Evolutionary conservation across 257 asterid genomes (phyloP), one percentile per base, ranked within the genome.

Genomic region (Haberlea rhodopensis): DNA sequence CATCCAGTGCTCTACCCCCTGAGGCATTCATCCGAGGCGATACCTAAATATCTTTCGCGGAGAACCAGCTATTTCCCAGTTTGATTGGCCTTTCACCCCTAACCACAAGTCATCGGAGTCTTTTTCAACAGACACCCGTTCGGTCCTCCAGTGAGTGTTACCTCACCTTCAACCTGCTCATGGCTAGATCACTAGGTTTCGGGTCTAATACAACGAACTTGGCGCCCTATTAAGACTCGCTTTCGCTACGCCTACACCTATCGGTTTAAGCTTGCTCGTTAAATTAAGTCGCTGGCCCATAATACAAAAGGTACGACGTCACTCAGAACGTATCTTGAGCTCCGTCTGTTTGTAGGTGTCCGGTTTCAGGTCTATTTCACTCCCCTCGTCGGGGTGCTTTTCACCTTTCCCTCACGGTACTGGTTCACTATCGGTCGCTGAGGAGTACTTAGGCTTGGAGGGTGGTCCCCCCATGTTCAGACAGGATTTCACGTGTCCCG

Each of bases 381-480:
- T 28, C 7, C 51, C 25, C 51, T 18, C 18, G 13, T 5, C 18
- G 25, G 16, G 60, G 45, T 27, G 5, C 26, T 52, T 52, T 65
- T 65, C 69, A 65, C 51, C 69, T 65, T 65, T 65, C 69, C 28
- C 60, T 65, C 69, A 65, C 22, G 48, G 52, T 65, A 52, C 69
- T 65, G 15, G 69, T 51, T 3, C 29, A 28, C 60, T 65, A 52
- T 51, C 51, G 60, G 60, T 52, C 60, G 26, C 69, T 65, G 29
- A 48, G 49, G 32, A 25, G 28, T 25, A 25, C 3, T 25, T 25
- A 25, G 28, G 3, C 28, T 25, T 25, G 3, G 3, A 1, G 60
- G 69, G 48, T 65, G 69, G 60, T 52, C 19, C 59, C 51, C n/a
- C n/a, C n/a, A n/a, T n/a, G n/a, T n/a, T n/a, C n/a, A n/a, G n/a